Evolutionary conservation across 2,329 filamentous ascomycete species (phyloP).

Genomic region (Pseudopyricularia javanii): DNA sequence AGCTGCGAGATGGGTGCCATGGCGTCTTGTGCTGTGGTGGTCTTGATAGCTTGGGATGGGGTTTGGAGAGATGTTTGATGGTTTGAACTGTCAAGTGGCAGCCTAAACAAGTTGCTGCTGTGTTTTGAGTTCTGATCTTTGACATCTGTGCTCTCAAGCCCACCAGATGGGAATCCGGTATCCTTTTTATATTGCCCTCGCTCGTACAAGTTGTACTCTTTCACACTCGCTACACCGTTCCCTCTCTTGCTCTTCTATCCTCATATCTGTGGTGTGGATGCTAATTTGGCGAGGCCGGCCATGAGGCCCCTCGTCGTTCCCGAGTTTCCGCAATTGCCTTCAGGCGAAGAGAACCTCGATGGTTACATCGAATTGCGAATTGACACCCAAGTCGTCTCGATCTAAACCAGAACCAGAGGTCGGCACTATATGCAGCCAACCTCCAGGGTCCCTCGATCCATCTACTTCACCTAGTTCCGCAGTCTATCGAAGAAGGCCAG

Average conservation of each 20-base stretch:
- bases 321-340: not conserved
- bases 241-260: too few relatives aligned
- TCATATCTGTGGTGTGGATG: not conserved
- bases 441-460: too few relatives aligned
- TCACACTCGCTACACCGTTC: too few relatives aligned
- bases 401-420: too few relatives aligned
- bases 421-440: too few relatives aligned
- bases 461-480: too few relatives aligned
- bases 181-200: too few relatives aligned
- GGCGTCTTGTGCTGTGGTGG: not conserved
- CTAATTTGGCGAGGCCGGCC: not conserved
- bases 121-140: not conserved
- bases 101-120: not conserved
- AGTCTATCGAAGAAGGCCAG: not conserved
- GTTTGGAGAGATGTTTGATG: not conserved
- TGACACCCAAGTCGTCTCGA: not conserved
- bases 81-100: not conserved
- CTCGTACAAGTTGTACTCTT: too few relatives aligned
- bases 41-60: not conserved
- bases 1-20: slow-evolving; percentile 11
- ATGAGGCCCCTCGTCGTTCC: not conserved
- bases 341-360: not conserved
- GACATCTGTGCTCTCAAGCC: not conserved
- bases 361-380: not conserved
- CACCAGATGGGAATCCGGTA: not conserved